phyloP scores from a whole-genome alignment of 1,284 basidiomycete species.

The Ganoderma lingzhi region DNA sequence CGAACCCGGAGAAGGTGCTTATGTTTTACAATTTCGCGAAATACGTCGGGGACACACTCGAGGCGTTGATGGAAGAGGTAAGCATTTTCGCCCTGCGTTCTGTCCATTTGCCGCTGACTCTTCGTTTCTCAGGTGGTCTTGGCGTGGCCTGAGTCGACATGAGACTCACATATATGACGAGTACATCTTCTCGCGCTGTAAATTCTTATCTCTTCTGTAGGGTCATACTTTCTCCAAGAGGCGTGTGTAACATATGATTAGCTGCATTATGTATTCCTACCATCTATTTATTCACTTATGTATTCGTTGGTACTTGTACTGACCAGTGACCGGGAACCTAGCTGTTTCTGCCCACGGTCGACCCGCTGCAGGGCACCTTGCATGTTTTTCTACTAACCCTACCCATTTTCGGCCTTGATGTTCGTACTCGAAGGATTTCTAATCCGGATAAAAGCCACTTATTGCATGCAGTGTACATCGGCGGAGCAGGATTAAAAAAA shows the following conservation, averaged over 20 bases:
- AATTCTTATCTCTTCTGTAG: not conserved
- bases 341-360: no score
- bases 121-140: not conserved
- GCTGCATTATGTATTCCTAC: not conserved
- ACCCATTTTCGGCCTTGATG: no score
- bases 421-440: no score
- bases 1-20: slow-evolving; percentile 6
- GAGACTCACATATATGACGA: not conserved
- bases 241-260: not conserved
- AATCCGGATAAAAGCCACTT: no score
- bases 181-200: not conserved
- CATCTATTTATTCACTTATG: not conserved
- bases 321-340: not conserved
- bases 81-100: not conserved
- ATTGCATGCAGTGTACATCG: no score
- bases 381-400: no score
- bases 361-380: no score
- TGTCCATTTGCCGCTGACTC: not conserved
- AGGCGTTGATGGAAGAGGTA: slow-evolving; percentile 17
- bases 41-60: slow-evolving; percentile 18
- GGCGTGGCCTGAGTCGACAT: not conserved
- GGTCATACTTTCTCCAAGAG: not conserved
- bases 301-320: not conserved
- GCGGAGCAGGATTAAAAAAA: no score
- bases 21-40: slow-evolving; percentile 16